Evolutionary conservation across 805 yeast genomes (phyloP).

Genomic region (Kodamaea sagamina): DNA sequence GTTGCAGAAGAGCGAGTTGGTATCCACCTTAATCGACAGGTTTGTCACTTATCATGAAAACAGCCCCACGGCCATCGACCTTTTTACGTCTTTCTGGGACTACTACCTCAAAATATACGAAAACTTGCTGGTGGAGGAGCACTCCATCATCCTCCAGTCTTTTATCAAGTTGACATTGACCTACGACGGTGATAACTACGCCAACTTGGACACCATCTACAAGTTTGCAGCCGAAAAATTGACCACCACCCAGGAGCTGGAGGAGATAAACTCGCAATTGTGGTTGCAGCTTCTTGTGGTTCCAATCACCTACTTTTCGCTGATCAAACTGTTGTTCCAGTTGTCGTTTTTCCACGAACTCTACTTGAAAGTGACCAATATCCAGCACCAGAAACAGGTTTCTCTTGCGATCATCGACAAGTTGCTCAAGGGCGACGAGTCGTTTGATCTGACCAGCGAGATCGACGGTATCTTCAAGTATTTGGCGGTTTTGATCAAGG

Average conservation of each 20-base stretch:
- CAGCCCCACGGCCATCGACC: constrained; percentile 11
- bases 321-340: constrained; percentile 43
- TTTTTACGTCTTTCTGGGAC: constrained; percentile 67
- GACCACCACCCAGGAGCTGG: constrained; percentile 14
- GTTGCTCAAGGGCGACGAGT: constrained; percentile 46
- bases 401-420: constrained; percentile 63
- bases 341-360: constrained; percentile 55
- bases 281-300: constrained; percentile 50
- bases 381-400: constrained; percentile 54
- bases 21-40: constrained; percentile 72
- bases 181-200: constrained; percentile 63
- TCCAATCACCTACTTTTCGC: constrained; percentile 48
- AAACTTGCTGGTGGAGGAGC: constrained; percentile 66
- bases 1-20: constrained; percentile 65
- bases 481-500: constrained; percentile 54
- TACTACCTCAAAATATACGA: constrained; percentile 59
- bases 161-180: constrained; percentile 62
- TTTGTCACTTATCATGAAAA: constrained; percentile 50
- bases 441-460: constrained; percentile 41
- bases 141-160: constrained; percentile 63
- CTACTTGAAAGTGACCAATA: constrained; percentile 51
- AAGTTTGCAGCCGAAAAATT: constrained; percentile 51
- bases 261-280: constrained; percentile 22
- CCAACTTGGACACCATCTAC: constrained; percentile 62
- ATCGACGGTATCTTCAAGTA: constrained; percentile 63